Percentiles rank a stretch among this genome's conserved stretches.
phyloP scores from a whole-genome alignment of 164 flowering plant species.

The Vitis rupestris region DNA sequence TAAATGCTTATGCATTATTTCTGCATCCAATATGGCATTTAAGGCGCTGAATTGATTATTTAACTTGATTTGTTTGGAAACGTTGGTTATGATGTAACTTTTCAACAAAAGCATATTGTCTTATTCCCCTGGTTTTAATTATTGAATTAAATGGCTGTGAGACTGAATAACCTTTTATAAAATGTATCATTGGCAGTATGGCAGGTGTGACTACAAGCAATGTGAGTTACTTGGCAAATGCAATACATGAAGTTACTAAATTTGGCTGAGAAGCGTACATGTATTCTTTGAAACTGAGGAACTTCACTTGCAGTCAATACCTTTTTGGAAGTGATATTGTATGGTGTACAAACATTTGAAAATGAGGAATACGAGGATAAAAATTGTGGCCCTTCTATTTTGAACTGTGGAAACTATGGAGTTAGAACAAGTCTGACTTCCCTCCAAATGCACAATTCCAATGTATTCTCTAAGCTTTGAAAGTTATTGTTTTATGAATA shows the following conservation, averaged over 20 bases:
- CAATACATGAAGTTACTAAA: conserved; percentile 34
- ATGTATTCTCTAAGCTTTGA: too few species aligned
- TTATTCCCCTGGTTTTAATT: too few species aligned
- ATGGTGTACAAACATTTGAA: not conserved
- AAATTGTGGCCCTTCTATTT: not conserved
- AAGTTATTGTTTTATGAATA: too few species aligned
- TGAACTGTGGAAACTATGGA: not conserved
- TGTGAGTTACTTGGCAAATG: conserved; percentile 28
- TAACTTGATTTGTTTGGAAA: too few species aligned
- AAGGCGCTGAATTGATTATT: too few species aligned
- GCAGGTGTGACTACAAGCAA: conserved; percentile 36
- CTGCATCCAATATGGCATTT: too few species aligned
- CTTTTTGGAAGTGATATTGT: not conserved
- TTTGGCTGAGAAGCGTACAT: not conserved
- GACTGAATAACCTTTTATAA: too few species aligned
- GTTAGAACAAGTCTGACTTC: too few species aligned
- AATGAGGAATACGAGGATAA: not conserved
- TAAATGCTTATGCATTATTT: too few species aligned
- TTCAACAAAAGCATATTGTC: too few species aligned
- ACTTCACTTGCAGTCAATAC: not conserved
- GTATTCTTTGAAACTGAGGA: not conserved
- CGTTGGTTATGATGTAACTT: too few species aligned
- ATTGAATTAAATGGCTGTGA: too few species aligned
- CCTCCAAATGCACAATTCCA: not conserved
- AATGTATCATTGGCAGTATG: conserved; percentile 19